Base-by-base conservation (phyloP, 1,139 yeast genomes). In the Hyphopichia wangnamkhiaoensis region DNA sequence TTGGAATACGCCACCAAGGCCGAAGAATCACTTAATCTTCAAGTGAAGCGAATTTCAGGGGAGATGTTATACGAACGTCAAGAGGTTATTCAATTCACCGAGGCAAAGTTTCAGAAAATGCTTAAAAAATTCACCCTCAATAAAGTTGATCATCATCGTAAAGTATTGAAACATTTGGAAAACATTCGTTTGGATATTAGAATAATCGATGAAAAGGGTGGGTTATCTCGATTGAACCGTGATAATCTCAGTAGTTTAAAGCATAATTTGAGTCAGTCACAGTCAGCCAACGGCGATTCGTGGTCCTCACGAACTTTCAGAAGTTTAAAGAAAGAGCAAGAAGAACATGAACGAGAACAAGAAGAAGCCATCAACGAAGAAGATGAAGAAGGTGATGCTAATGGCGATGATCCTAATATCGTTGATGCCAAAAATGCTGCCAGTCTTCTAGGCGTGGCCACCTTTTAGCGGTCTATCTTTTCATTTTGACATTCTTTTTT, bases 401-500 rank as follows among this genome's bases (percentile, higher is more conserved):
- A 44, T 12, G 48, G 42, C 17, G 56, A 49, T 7, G 65, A 63
- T 15, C 51, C 56, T 12, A 47, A 67, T 9, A 63, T 63, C 2
- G 79, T 88, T 5, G 93, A 88, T 63, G 95, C 96, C 1, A 80
- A 79, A 48, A 82, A 81, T 54, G 97, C 96, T 1, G 97, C 96
- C 1, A 70, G 79, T 35, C 55, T 90, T 32, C 68, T 90, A 31
- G 95, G 95, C 1, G 82, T 82, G 2, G 82, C 93, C 2, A 82
- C 88, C 1, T 88, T 87, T 53, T 83, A 61, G 46, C 8, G 9
- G 13, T 19, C 5, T 5, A 16, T 13, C 10, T 7, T 21, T 21
- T 7, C 10, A 10, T 7, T 7, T 21, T 21, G 24, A 7, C 6
- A 7, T 7, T 21, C 6, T 21, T 21, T n/a, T n/a, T n/a, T n/a